Evolutionary conservation across 164 flowering plant species (phyloP), one percentile per base, ranked within the genome.

Genomic region (Annona squamosa): DNA sequence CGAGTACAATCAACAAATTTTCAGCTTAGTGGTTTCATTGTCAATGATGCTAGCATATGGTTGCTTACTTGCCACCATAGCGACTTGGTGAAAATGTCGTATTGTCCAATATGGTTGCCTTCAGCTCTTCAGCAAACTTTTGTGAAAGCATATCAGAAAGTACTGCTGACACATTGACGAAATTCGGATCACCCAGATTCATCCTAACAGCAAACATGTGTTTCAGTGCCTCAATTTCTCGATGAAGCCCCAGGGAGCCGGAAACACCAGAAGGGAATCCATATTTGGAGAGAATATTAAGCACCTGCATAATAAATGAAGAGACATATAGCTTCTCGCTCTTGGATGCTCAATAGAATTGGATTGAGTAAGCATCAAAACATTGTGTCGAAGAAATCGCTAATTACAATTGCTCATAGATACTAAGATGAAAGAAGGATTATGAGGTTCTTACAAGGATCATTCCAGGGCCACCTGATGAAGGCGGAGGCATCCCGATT

Each of bases 101-200:
- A 59, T 82, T 86, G 72, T 88, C 94, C 44, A 59, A 46, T 62
- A 90, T 87, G 43, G 76, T 81, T 13, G 78, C 71, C 81, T 80
- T 81, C 73, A 90, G 44, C 74, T 81, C 72, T 73, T 71, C 45
- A 1, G 94, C 91, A 79, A 86, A 85, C 71, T 82, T 77, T 17
- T 80, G 79, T 10, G 94, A 90, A 46, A 87, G 77, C 92, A 90
- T 87, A 67, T 90, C 86, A 5, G 85, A 72, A 4, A 84, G 10
- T 73, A 82, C 86, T 10, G 61, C 12, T 0, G 82, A 62, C 4
- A 82, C 75, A 68, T 90, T 43, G 7, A 80, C 85, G 67, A 85
- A 90, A 66, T 85, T 85, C 16, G 91, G 95, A 82, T 90, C 94
- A n/a, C 92, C 92, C 10, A 87, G 90, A 48, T 85, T 85, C 89